Evolutionary conservation across 1,139 yeast genomes (phyloP), one percentile per base, ranked within the genome.

Genomic region (Blastobotrys buckinghamii): DNA sequence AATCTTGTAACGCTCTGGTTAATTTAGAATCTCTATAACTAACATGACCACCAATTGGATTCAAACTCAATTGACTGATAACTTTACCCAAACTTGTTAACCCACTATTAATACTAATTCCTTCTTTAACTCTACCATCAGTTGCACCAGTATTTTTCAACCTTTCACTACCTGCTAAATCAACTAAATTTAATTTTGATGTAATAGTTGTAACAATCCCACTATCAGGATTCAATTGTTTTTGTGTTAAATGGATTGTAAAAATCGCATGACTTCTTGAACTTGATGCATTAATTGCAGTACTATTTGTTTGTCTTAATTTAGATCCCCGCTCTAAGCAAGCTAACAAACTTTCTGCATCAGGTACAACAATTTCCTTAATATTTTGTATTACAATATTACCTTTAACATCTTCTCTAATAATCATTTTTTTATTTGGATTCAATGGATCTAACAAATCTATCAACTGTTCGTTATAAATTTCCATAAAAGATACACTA

Each of bases 111-210:
- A 88, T 88, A 53, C 59, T 51, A 12, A 83, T 78, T 0, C 95
- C 95, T 8, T 95, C 96, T 63, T 85, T 59, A 33, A 55, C 57
- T 22, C 62, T 48, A 16, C 55, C 56, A 6, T 55, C 58, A 6
- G 45, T 50, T 0, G 92, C 89, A 1, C 94, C 95, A 0, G 92
- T 82, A 50, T 86, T 72, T 53, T 73, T 78, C 44, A 88, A 78
- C 59, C 88, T 83, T 61, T 84, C 94, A 34, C 90, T 82, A 0
- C 96, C 96, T 0, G 96, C 96, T 52, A 88, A 73, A 69, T 88
- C 96, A 6, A 88, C 94, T 39, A 88, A 69, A 60, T 86, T 85
- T 63, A 88, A 73, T 57, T 81, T 60, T 39, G 59, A 54, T 4
- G 59, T 54, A 22, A 57, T 47, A 5, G 61, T 57, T 80, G 59